Evolutionary conservation across 2,329 filamentous ascomycete species (phyloP).

Genomic region (Penicillium palitans): DNA sequence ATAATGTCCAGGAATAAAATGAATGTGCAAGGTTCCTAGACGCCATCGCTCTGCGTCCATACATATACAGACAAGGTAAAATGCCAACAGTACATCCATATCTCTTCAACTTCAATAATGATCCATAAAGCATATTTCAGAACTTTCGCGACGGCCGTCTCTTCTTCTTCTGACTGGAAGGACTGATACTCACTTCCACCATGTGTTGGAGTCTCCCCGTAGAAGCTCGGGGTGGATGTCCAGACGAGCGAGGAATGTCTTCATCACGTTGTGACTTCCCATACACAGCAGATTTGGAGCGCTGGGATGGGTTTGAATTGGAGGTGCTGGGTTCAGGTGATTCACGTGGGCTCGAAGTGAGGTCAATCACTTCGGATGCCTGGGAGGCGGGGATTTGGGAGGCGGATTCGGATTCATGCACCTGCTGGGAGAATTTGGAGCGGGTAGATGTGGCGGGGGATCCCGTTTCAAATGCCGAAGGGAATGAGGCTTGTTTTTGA

Average conservation of each 20-base stretch:
- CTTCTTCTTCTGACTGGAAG: conserved; percentile 20
- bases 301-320: background rate
- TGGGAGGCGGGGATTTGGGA: conserved; percentile 17
- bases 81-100: background rate
- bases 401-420: background rate
- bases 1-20: conserved; percentile 7
- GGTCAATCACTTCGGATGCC: conserved; percentile 20
- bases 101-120: background rate
- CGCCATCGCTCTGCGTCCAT: conserved; percentile 10
- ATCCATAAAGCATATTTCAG: background rate
- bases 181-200: conserved; percentile 24
- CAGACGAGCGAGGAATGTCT: conserved; percentile 16
- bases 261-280: background rate
- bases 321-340: background rate
- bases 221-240: conserved; percentile 25
- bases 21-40: conserved; percentile 10
- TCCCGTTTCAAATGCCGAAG: background rate
- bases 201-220: conserved; percentile 16
- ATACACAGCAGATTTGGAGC: background rate
- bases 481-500: conserved; percentile 2
- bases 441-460: conserved; percentile 14
- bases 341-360: conserved; percentile 14
- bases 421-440: conserved; percentile 8
- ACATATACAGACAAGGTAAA: background rate
- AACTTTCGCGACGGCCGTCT: conserved; percentile 13